Percentiles rank a stretch among this genome's conserved stretches.
Evolutionary conservation across 257 asterid species (phyloP).

Genomic region (Solanum appendiculatum): DNA sequence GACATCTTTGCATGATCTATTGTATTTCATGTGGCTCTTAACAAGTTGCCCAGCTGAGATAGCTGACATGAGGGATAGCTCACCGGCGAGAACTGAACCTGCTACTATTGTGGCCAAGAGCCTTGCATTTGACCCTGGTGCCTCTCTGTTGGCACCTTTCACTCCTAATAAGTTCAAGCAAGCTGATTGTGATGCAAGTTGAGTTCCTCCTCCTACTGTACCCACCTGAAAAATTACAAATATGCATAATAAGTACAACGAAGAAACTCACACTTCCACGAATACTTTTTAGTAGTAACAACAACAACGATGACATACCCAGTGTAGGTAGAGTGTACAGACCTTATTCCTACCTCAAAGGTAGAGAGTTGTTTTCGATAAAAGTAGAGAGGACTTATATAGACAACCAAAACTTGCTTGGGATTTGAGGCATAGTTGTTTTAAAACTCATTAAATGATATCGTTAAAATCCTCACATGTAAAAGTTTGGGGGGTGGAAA

Average conservation of each 20-base stretch:
- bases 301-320: background rate
- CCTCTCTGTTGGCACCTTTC: conserved; percentile 34
- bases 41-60: conserved; percentile 44
- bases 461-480: background rate
- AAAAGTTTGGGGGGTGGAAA: background rate
- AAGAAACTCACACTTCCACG: background rate
- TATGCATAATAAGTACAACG: background rate
- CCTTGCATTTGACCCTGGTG: conserved; percentile 31
- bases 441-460: background rate
- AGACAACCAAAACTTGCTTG: background rate
- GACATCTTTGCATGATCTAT: conserved; percentile 33
- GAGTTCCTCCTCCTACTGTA: conserved; percentile 50
- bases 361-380: background rate
- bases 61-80: conserved; percentile 42
- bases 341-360: too few species aligned
- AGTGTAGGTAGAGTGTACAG: background rate
- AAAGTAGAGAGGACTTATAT: background rate
- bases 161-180: conserved; percentile 44
- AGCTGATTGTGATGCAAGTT: conserved; percentile 40
- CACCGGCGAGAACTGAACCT: conserved; percentile 44
- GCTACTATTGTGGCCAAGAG: conserved; percentile 41
- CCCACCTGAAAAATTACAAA: conserved; percentile 27
- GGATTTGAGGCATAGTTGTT: background rate
- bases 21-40: conserved; percentile 42
- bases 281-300: background rate